These are phyloP conservation scores for Podaxis sp. DNA, from an alignment of 768 basidiomycete species.

Conservation along the genomic window DNA sequence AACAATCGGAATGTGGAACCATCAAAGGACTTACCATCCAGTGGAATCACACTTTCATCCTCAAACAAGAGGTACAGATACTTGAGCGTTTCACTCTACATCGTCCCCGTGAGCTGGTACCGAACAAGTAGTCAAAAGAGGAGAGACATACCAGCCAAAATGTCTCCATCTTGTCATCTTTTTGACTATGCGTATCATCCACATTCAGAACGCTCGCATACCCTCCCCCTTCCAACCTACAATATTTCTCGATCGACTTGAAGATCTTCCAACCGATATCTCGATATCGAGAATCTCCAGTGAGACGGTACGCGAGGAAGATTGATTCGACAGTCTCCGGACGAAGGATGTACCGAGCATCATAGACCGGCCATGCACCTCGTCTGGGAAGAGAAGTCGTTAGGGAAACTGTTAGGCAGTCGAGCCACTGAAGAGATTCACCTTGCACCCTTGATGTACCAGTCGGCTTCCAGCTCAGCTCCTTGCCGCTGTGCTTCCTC, in stretches of 20 bases:
- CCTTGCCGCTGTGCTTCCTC: slow-evolving; percentile 49
- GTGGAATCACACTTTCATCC: slow-evolving; percentile 68
- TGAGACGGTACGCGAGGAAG: slow-evolving; percentile 87
- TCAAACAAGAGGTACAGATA: slow-evolving; percentile 91
- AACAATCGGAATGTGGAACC: not conserved
- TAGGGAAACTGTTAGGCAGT: not conserved
- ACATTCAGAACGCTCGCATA: slow-evolving; percentile 88
- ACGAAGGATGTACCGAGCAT: slow-evolving; percentile 92
- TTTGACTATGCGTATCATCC: slow-evolving; percentile 41
- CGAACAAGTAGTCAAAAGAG: not conserved
- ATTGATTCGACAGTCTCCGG: slow-evolving; percentile 95
- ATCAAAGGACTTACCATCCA: slow-evolving; percentile 58
- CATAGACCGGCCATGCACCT: slow-evolving; percentile 52
- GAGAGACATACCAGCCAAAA: slow-evolving; percentile 68
- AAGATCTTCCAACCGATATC: slow-evolving; percentile 90
- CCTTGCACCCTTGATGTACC: slow-evolving; percentile 87
- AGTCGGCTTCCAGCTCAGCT: slow-evolving; percentile 52
- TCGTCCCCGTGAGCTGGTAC: not conserved
- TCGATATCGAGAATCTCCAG: slow-evolving; percentile 80
- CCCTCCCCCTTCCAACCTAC: slow-evolving; percentile 74
- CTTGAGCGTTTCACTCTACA: slow-evolving; percentile 86
- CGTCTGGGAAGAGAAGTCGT: slow-evolving; percentile 19
- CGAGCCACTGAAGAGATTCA: slow-evolving; percentile 27
- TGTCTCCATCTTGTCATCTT: too few relatives aligned
- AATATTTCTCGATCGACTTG: slow-evolving; percentile 84